These are phyloP conservation scores for Astrocystis sublimbata DNA, from an alignment of 495 filamentous ascomycete species.

Conservation along the genomic window DNA sequence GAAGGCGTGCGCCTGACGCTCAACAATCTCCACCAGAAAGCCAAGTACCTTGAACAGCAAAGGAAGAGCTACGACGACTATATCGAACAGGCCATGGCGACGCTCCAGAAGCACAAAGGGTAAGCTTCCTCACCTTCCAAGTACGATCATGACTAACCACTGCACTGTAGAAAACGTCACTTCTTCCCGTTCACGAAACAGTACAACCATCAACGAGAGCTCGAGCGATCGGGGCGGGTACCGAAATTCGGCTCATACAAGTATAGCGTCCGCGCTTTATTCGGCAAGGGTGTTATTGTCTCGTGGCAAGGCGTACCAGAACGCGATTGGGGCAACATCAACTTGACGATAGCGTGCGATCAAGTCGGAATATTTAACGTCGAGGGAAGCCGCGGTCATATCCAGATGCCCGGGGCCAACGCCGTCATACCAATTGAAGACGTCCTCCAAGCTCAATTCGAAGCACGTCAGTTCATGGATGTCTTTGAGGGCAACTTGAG, in stretches of 20 bases:
- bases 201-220: conserved; percentile 96
- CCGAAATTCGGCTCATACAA: conserved; percentile 98
- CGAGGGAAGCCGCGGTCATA: conserved; percentile 87
- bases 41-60: conserved; percentile 87
- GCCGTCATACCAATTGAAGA: conserved; percentile 90
- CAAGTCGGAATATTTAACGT: conserved; percentile 92
- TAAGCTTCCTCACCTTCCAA: conserved; percentile 31
- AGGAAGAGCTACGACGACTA: conserved; percentile 98
- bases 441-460: conserved; percentile 93
- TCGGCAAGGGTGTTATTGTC: conserved; percentile 91
- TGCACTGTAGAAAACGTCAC: conserved; percentile 70
- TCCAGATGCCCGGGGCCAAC: conserved; percentile 93
- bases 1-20: conserved; percentile 87
- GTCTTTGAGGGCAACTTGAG: conserved; percentile 85
- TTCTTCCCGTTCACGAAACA: conserved; percentile 99
- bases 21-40: conserved; percentile 83
- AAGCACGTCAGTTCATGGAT: conserved; percentile 90
- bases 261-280: conserved; percentile 84
- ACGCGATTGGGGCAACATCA: conserved; percentile 86
- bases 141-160: conserved; percentile 10
- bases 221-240: conserved; percentile 84
- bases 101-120: conserved; percentile 96
- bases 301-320: conserved; percentile 82
- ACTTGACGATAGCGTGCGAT: conserved; percentile 91
- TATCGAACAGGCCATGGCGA: conserved; percentile 97